Percentiles rank a stretch among this genome's conserved stretches.
Conservation (phyloP, 2,329 filamentous ascomycete genomes). For the Phyllosticta ampelicida region DNA sequence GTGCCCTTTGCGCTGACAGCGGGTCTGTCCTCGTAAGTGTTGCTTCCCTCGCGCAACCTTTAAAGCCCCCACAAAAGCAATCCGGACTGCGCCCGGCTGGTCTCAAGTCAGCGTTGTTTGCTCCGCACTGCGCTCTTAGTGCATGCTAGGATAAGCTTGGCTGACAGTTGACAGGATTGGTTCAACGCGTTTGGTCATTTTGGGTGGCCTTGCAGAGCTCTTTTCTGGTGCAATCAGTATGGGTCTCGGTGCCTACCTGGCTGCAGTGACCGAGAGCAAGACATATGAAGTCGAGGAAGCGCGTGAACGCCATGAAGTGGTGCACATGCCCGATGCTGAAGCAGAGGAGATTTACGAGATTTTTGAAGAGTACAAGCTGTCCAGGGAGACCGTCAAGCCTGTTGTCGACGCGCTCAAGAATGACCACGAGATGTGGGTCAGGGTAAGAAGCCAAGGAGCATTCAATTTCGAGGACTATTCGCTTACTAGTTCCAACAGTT, state of each 20-base stretch:
- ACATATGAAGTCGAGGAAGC: slow-evolving; percentile 41
- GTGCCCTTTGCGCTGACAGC: slow-evolving; percentile 72
- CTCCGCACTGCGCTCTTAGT: background rate
- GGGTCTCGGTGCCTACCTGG: slow-evolving; percentile 65
- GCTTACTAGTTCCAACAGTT: slow-evolving; percentile 27
- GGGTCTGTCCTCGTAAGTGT: slow-evolving; percentile 37
- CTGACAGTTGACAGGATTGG: slow-evolving; percentile 11
- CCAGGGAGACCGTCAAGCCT: slow-evolving; percentile 31
- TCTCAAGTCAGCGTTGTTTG: background rate
- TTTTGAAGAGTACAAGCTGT: slow-evolving; percentile 41
- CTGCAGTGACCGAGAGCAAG: slow-evolving; percentile 47
- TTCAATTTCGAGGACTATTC: background rate
- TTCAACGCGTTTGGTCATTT: slow-evolving; percentile 24
- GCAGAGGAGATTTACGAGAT: slow-evolving; percentile 36
- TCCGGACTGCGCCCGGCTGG: background rate
- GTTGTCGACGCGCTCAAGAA: slow-evolving; percentile 42
- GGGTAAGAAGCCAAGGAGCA: slow-evolving; percentile 14
- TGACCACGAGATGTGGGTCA: slow-evolving; percentile 40
- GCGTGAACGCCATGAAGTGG: slow-evolving; percentile 37
- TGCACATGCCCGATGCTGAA: slow-evolving; percentile 34
- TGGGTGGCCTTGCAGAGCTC: slow-evolving; percentile 63
- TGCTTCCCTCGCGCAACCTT: background rate
- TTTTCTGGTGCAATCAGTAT: slow-evolving; percentile 68
- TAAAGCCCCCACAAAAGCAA: background rate
- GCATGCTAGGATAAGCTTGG: background rate